Base-by-base conservation (phyloP, 768 basidiomycete species). In the Phanerochaete carnosa region DNA sequence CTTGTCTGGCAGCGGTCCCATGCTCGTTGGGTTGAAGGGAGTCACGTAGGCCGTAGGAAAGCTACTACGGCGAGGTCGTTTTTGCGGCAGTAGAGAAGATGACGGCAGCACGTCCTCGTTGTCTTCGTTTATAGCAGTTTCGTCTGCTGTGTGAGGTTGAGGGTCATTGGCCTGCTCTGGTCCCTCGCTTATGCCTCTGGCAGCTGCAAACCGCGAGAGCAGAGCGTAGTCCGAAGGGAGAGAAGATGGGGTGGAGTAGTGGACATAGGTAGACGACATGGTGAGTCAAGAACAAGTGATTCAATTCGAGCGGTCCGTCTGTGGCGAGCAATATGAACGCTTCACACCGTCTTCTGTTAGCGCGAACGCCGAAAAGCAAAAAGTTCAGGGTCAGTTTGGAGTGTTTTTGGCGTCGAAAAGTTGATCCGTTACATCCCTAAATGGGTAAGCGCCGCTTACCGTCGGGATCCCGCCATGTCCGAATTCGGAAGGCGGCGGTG, bases 151-250 rank as follows among this genome's bases (percentile, higher is more conserved):
- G 13, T 45, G 16, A 8, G 62, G 58, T 7, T 59, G 45, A 54
- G 58, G 28, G 60, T 63, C 64, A 25, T 67, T 58, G 25, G 62
- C 11, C 16, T 64, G 61, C 62, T 69, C 61, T 50, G 64, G 13
- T 26, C 63, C 11, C 47, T 32, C 37, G 43, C 55, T 64, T 28
- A 62, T 56, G 51, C 65, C 65, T 64, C 61, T 66, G 55, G 56
- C 64, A 32, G 75, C 75, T 5, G 78, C 77, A 65, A 78, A 83
- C 9, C 79, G 79, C 29, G 85, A 83, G 11, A 89, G 73, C 35
- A 87, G 75, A 7, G 84, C 86, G 63, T 87, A 86, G 73, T 88
- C 87, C 1, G 87, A 83, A 13, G 84, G 84, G 22, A 89, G 71
- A 1, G 87, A 87, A 9, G 81, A 80, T 9, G 87, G 80, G 2